These are phyloP conservation scores for Phytophthora quininea DNA, from an alignment of 352 stramenopile genomes.

Conservation along the genomic window DNA sequence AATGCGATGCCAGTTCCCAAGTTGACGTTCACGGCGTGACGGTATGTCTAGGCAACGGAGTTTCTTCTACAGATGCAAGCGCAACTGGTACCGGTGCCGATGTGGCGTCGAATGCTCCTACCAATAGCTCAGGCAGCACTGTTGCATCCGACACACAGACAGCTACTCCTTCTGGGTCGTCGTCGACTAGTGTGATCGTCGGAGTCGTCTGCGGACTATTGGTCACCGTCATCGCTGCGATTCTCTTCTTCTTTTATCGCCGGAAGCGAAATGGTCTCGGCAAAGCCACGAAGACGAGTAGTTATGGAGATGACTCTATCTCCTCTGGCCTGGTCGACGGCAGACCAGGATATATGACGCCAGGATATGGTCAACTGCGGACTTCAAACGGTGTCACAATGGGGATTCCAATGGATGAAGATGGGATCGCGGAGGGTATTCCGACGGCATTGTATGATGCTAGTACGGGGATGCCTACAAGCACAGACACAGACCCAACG, in stretches of 20 bases:
- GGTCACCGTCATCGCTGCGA: conserved; percentile 13
- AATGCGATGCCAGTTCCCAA: conserved; percentile 35
- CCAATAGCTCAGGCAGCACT: conserved; percentile 4
- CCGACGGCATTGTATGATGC: conserved; percentile 6
- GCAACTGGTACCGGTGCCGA: background rate
- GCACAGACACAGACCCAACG: background rate
- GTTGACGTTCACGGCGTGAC: conserved; percentile 29
- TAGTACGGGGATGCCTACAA: conserved; percentile 16
- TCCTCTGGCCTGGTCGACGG: conserved; percentile 6
- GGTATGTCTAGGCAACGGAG: conserved; percentile 25
- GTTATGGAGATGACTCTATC: conserved; percentile 4
- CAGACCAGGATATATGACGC: background rate
- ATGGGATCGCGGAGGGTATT: conserved; percentile 27
- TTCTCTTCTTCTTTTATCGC: conserved; percentile 23
- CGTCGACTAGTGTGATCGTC: conserved; percentile 25
- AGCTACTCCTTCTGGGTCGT: conserved; percentile 7
- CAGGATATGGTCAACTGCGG: conserved; percentile 8
- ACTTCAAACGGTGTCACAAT: conserved; percentile 26
- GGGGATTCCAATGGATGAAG: conserved; percentile 27
- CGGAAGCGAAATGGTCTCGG: conserved; percentile 17
- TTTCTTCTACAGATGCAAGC: conserved; percentile 8
- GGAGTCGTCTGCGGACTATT: conserved; percentile 27
- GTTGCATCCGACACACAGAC: conserved; percentile 10
- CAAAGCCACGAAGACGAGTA: conserved; percentile 21
- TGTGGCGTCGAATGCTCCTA: background rate